These are phyloP conservation scores for Phytophthora sojae DNA, from an alignment of 352 stramenopile genomes.

Conservation along the genomic window DNA sequence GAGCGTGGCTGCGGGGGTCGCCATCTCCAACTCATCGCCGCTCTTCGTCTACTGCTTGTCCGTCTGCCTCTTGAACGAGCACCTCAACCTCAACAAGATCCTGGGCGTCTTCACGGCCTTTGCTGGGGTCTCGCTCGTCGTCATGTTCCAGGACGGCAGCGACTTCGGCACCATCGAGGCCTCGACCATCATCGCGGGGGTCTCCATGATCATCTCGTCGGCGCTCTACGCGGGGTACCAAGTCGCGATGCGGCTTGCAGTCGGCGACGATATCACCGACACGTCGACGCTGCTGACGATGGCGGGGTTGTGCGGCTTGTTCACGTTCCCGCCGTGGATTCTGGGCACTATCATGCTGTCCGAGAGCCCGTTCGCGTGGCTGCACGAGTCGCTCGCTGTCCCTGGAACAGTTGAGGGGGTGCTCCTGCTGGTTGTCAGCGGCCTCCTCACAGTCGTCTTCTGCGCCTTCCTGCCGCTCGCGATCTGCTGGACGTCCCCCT, in stretches of 20 bases:
- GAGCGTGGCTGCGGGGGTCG: slow-evolving; percentile 56
- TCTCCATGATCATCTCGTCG: slow-evolving; percentile 58
- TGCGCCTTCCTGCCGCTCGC: slow-evolving; percentile 58
- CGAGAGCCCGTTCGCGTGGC: slow-evolving; percentile 43
- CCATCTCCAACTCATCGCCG: slow-evolving; percentile 68
- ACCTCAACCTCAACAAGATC: slow-evolving; percentile 51
- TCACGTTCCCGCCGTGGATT: slow-evolving; percentile 58
- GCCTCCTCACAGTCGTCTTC: slow-evolving; percentile 52
- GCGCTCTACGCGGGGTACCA: slow-evolving; percentile 64
- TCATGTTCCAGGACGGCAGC: slow-evolving; percentile 56
- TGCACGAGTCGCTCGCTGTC: slow-evolving; percentile 60
- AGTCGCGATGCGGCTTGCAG: slow-evolving; percentile 46
- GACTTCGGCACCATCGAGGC: slow-evolving; percentile 42
- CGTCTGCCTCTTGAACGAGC: slow-evolving; percentile 63
- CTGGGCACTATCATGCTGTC: slow-evolving; percentile 50
- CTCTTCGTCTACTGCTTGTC: slow-evolving; percentile 79
- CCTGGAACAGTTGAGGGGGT: slow-evolving; percentile 44
- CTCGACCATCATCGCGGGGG: slow-evolving; percentile 46
- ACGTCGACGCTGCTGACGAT: slow-evolving; percentile 56
- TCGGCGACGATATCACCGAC: slow-evolving; percentile 57
- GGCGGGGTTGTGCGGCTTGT: slow-evolving; percentile 56
- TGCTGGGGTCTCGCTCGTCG: slow-evolving; percentile 52
- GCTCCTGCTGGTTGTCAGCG: slow-evolving; percentile 46
- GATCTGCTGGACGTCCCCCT: slow-evolving; percentile 62
- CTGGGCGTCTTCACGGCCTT: slow-evolving; percentile 55